Base-by-base conservation (phyloP, 1,139 yeast genomes). In the Scheffersomyces lignicola region DNA sequence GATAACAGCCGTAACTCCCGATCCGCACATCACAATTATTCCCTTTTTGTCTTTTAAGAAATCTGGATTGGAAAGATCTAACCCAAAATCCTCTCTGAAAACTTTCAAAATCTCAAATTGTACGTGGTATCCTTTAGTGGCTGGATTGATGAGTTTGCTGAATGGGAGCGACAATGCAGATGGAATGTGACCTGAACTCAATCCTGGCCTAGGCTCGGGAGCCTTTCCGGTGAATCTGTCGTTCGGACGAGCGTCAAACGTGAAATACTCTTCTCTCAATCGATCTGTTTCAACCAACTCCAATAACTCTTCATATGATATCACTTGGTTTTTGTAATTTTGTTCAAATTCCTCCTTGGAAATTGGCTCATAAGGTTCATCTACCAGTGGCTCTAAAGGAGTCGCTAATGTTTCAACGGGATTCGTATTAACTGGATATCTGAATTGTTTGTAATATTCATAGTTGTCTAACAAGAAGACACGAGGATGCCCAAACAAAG, bases 1-100 rank as follows among this genome's bases (percentile, higher is more conserved):
- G 28, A 90, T 79, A 43, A 90, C 87, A 0, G 96, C 97, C 14
- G 96, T 83, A 30, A 90, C 97, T 32, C 97, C 97, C 1, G 96
- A 83, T 15, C 97, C 98, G 56, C 98, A 92, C 87, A 85, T 79
- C 29, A 83, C 86, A 37, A 92, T 79, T 13, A 86, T 76, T 7
- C 84, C 89, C 48, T 81, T 78, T 34, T 52, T 55, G 22, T 45
- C 56, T 4, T 51, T 41, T 32, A 60, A 45, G 31, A 54, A 50
- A 9, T 45, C 43, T 1, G 56, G 48, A 23, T 45, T 44, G 7
- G 55, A 36, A 3, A 68, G 51, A 46, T 69, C 74, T 13, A 69
- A 38, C 5, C 54, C 62, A 34, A 58, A 63, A 12, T 69, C 70
- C 0, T 52, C 37, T 22, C 60, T 50, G 47, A 86, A 72, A n/a